phyloP scores from a whole-genome alignment of 306 rosid species.

The Abrus pulchellus region DNA sequence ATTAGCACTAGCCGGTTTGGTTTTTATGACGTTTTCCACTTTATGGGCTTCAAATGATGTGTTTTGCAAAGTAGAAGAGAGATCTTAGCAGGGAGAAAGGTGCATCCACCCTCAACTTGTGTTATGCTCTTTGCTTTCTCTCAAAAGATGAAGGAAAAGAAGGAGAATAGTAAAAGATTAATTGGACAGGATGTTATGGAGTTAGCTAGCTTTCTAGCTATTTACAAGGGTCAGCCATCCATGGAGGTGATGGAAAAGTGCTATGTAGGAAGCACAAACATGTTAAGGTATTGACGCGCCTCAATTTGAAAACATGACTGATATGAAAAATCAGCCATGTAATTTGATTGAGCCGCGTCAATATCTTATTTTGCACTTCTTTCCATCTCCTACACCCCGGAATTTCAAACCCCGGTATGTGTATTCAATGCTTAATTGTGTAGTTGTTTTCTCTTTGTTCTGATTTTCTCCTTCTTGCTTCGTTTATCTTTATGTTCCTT shows the following conservation, averaged over 20 bases:
- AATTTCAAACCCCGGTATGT: slow-evolving; percentile 45
- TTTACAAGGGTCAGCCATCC: background rate
- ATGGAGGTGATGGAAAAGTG: slow-evolving; percentile 5
- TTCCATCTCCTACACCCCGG: slow-evolving; percentile 37
- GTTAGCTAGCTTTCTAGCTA: too few species aligned
- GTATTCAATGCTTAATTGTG: background rate
- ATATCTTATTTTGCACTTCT: slow-evolving; percentile 72
- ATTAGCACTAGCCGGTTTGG: slow-evolving; percentile 38
- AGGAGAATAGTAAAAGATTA: background rate
- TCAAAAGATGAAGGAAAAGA: background rate
- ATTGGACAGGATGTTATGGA: too few species aligned
- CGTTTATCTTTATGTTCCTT: too few species aligned
- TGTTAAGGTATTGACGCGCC: slow-evolving; percentile 75
- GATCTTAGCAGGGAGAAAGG: slow-evolving; percentile 37
- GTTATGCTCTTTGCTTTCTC: background rate
- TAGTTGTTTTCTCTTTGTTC: background rate
- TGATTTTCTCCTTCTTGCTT: background rate
- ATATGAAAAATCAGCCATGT: slow-evolving; percentile 48
- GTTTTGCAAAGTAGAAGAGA: background rate
- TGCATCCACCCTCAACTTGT: background rate
- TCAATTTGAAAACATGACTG: slow-evolving; percentile 77
- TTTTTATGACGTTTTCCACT: slow-evolving; percentile 32
- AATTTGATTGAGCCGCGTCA: slow-evolving; percentile 97
- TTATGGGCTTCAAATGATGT: slow-evolving; percentile 36
- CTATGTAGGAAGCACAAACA: slow-evolving; percentile 14